A percentile compares a stretch with the other conserved stretches of the same genome.
Evolutionary conservation across 2,329 filamentous ascomycete genomes (phyloP).

Genomic region (Sporothrix dimorphospora): DNA sequence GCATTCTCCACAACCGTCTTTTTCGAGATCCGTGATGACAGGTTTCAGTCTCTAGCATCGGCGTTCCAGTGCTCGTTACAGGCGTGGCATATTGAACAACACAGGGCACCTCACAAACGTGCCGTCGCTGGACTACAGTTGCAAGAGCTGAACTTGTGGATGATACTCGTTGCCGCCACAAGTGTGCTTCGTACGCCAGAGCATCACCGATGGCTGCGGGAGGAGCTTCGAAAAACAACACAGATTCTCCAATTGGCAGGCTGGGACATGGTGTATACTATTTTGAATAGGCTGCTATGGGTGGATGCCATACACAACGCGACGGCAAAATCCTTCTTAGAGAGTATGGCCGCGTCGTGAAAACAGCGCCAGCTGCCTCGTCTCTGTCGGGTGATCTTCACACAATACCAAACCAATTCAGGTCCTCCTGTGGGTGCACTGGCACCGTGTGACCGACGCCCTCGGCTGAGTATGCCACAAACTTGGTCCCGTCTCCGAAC

Average conservation of each 20-base stretch:
- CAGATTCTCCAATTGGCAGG: background rate
- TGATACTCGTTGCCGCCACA: background rate
- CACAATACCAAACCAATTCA: conserved; percentile 36
- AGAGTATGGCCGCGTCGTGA: background rate
- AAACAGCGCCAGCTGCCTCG: too few species aligned
- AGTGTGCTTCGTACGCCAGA: background rate
- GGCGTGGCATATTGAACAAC: background rate
- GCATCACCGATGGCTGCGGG: background rate
- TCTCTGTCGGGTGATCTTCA: background rate
- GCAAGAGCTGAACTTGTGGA: conserved; percentile 2
- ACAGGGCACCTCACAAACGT: background rate
- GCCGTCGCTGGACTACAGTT: background rate
- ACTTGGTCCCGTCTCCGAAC: conserved; percentile 41
- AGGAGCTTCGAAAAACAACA: background rate
- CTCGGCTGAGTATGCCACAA: conserved; percentile 39
- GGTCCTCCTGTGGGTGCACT: conserved; percentile 26
- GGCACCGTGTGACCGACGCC: conserved; percentile 39
- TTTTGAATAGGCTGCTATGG: background rate
- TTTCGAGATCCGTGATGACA: background rate
- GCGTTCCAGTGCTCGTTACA: background rate
- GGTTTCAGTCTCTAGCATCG: background rate
- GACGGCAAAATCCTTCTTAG: background rate
- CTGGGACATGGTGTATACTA: background rate
- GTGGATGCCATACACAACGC: background rate
- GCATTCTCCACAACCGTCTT: conserved; percentile 8